A percentile compares a stretch with the other conserved stretches of the same genome.
phyloP scores from a whole-genome alignment of 768 basidiomycete genomes.

The Hortiboletus flavorubellus region DNA sequence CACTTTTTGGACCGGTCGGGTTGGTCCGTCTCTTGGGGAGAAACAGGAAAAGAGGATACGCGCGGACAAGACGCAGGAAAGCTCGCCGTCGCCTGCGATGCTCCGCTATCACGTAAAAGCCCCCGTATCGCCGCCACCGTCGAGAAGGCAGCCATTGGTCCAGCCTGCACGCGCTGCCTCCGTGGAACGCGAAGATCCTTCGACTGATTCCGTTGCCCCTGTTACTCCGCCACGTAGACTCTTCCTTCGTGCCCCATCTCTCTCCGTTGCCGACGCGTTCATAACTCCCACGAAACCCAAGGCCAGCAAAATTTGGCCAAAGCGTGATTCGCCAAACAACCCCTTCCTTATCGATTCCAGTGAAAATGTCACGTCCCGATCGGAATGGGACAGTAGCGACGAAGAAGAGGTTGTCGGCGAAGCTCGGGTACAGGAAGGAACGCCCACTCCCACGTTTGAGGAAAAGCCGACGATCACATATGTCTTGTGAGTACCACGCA shows the following conservation, averaged over 20 bases:
- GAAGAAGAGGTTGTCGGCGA: constrained; percentile 33
- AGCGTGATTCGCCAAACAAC: constrained; percentile 67
- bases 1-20: constrained; percentile 26
- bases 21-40: constrained; percentile 12
- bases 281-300: constrained; percentile 43
- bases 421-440: constrained; percentile 33
- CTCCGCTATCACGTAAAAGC: constrained; percentile 35
- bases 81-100: constrained; percentile 38
- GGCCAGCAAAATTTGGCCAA: constrained; percentile 32
- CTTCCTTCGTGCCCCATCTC: constrained; percentile 22
- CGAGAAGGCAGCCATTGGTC: constrained; percentile 43
- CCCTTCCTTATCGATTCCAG: constrained; percentile 54
- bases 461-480: constrained; percentile 66
- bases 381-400: constrained; percentile 35
- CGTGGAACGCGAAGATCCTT: constrained; percentile 14
- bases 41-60: constrained; percentile 4
- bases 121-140: constrained; percentile 66
- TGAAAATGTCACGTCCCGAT: constrained; percentile 15
- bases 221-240: constrained; percentile 25
- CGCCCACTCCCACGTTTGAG: constrained; percentile 37
- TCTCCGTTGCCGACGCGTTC: constrained; percentile 16
- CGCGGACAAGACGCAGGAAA: constrained; percentile 10
- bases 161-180: constrained; percentile 28
- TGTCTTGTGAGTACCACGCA: constrained; percentile 58
- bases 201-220: constrained; percentile 14